Evolutionary conservation across 176 grass and related monocot species (phyloP), one percentile per base, ranked within the genome.

Genomic region (Themeda triandra): DNA sequence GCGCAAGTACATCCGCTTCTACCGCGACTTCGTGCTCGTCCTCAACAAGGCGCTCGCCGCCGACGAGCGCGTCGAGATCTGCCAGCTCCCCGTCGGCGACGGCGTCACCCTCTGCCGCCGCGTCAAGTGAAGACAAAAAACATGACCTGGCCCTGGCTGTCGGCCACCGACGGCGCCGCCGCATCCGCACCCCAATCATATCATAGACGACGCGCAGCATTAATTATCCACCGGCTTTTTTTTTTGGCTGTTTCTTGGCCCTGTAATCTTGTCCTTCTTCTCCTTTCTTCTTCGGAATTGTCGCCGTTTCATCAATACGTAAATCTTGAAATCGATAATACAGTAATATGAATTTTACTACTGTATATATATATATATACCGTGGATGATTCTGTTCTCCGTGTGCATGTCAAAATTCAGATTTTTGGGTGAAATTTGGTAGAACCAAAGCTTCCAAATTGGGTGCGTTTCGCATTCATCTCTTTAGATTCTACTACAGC

Each of bases 11-110:
- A 86, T 99, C 74, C 87, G 96, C 86, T 91, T 82, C 86, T 94
- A 89, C 83, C 96, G 93, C 25, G 89, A 92, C 88, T 99, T 96
- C 84, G 89, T 99, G 23, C 84, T 93, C 79, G 92, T 84, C 31
- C 79, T 98, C 88, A 98, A 98, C 91, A 95, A 94, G 92, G 90
- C 90, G n/a, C 90, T 98, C 73, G 92, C 92, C 31, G 95, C 82
- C 60, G 95, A 98, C 88, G 33, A 83, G 0, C 95, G 91, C 83
- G 86, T 98, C 79, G 95, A 98, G 92, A 90, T 98, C 82, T 95
- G 92, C 82, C 95, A 98, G 86, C 92, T 98, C 75, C 89, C 95
- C 23, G 89, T 98, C 78, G 92, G 92, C 44, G 95, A 98, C 53
- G 95, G 95, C 77, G 54, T 98, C 90, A 98, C 95, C 37, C 82